Percentiles rank a stretch among this genome's conserved stretches.
These are phyloP conservation scores for Lactarius sanguifluus DNA, from an alignment of 768 basidiomycete genomes.

Conservation along the genomic window DNA sequence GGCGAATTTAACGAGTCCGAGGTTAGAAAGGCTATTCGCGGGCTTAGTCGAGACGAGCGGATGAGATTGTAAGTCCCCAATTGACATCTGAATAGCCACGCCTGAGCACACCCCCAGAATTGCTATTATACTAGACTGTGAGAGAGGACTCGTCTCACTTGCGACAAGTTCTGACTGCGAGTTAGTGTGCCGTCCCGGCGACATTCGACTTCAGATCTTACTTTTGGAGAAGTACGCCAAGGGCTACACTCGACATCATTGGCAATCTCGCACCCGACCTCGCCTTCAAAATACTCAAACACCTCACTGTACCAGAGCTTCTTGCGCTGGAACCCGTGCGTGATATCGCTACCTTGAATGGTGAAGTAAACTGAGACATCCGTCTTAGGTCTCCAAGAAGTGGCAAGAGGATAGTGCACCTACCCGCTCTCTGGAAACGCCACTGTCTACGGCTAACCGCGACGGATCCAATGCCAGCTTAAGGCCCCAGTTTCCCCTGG, in stretches of 20 bases:
- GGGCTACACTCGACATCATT: conserved; percentile 78
- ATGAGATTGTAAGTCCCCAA: conserved; percentile 64
- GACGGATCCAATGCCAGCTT: conserved; percentile 66
- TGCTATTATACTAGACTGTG: conserved; percentile 61
- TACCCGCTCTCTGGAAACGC: conserved; percentile 74
- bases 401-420: conserved; percentile 48
- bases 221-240: conserved; percentile 81
- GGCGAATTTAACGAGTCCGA: conserved; percentile 71
- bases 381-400: conserved; percentile 43
- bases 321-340: conserved; percentile 57
- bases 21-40: conserved; percentile 62
- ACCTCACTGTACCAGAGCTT: conserved; percentile 59
- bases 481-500: conserved; percentile 60
- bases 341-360: conserved; percentile 15
- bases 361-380: not conserved
- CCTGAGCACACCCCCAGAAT: conserved; percentile 42
- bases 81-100: conserved; percentile 17
- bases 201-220: conserved; percentile 80
- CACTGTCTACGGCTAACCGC: conserved; percentile 73
- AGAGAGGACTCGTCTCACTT: conserved; percentile 29
- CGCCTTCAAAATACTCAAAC: conserved; percentile 60
- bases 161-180: conserved; percentile 19
- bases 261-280: conserved; percentile 68
- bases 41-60: conserved; percentile 62
- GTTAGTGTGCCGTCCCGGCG: conserved; percentile 76